These are phyloP conservation scores for Saccharomycopsis fibuligera DNA, from an alignment of 805 yeast genomes.

Conservation along the genomic window DNA sequence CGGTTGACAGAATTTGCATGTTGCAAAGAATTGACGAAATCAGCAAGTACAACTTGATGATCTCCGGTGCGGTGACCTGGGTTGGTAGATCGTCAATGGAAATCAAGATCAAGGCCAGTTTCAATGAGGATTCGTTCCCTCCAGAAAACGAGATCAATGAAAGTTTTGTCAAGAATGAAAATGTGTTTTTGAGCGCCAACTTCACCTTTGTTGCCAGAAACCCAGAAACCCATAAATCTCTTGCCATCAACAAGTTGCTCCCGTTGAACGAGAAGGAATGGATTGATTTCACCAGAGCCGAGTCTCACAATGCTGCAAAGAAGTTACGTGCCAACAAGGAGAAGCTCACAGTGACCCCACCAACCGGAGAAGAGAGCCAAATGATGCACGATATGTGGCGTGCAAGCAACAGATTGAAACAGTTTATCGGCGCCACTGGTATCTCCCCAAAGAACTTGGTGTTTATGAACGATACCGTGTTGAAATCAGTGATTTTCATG, in stretches of 20 bases:
- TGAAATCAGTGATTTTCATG: constrained; percentile 79
- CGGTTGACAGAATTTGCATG: constrained; percentile 87
- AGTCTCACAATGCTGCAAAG: constrained; percentile 81
- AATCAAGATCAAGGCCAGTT: constrained; percentile 82
- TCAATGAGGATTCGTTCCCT: constrained; percentile 54
- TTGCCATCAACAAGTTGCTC: constrained; percentile 74
- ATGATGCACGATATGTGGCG: constrained; percentile 76
- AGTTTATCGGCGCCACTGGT: constrained; percentile 21
- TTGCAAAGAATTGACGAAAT: constrained; percentile 78
- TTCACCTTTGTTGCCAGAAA: constrained; percentile 95
- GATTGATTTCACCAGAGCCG: constrained; percentile 82
- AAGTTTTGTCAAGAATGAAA: constrained; percentile 51
- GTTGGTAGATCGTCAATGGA: constrained; percentile 96
- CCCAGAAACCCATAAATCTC: constrained; percentile 85
- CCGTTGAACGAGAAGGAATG: constrained; percentile 74
- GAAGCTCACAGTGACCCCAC: constrained; percentile 57
- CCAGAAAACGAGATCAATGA: constrained; percentile 40
- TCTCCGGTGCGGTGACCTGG: constrained; percentile 92
- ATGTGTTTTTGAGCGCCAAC: constrained; percentile 79
- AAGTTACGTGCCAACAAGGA: constrained; percentile 66
- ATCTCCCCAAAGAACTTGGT: constrained; percentile 44
- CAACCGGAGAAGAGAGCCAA: constrained; percentile 65
- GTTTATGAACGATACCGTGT: constrained; percentile 65
- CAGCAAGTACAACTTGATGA: constrained; percentile 62
- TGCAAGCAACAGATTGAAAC: constrained; percentile 36